Percentiles rank a stretch among this genome's conserved stretches.
Evolutionary conservation across 495 filamentous ascomycete species (phyloP).

Genomic region (Pyrenopolyporus hunteri): DNA sequence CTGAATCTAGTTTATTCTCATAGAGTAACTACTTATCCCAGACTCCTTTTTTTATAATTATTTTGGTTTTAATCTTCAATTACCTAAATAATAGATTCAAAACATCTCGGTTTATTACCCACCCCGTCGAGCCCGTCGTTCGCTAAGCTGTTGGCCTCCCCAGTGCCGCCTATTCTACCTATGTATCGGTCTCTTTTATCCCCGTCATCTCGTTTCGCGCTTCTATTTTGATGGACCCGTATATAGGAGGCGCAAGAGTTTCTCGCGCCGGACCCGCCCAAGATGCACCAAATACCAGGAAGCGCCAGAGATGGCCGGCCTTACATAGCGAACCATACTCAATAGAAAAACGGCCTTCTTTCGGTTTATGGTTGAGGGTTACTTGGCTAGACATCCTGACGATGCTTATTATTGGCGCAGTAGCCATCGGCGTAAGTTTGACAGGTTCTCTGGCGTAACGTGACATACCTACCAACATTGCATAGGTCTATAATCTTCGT

Average conservation of each 20-base stretch:
- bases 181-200: neutral
- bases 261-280: neutral
- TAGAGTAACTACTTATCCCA: neutral
- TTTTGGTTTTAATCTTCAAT: neutral
- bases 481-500: constrained; percentile 46
- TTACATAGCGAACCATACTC: constrained; percentile 22
- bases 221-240: constrained; percentile 21
- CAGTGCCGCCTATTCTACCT: neutral
- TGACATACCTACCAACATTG: neutral
- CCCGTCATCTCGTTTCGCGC: neutral
- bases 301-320: neutral
- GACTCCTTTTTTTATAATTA: neutral
- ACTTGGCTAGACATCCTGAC: constrained; percentile 56
- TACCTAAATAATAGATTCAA: neutral
- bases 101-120: neutral
- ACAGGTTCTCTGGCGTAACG: neutral
- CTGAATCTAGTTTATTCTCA: no score
- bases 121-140: neutral
- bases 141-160: neutral
- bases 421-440: constrained; percentile 51
- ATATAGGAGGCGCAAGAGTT: constrained; percentile 23
- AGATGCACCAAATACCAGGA: neutral
- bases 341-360: constrained; percentile 48
- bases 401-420: constrained; percentile 51
- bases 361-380: constrained; percentile 52